A percentile compares a stretch with the other conserved stretches of the same genome.
These are phyloP conservation scores for Sanghuangporus baumii DNA, from an alignment of 1,284 basidiomycete genomes.

Conservation along the genomic window DNA sequence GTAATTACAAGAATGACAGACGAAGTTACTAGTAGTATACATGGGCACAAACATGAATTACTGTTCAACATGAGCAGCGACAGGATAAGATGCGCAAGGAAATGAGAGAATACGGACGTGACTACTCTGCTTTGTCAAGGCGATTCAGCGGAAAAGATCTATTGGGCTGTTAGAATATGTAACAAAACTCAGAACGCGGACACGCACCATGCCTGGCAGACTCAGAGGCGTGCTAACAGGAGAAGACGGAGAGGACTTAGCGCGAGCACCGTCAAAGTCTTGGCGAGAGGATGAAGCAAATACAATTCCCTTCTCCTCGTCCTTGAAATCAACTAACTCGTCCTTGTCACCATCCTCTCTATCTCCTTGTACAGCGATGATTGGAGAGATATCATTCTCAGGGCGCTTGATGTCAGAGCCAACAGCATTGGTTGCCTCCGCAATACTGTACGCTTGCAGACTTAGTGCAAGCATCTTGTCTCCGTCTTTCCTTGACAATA, in stretches of 20 bases:
- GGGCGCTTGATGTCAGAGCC: background rate
- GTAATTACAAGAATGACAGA: too few species aligned
- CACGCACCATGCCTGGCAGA: conserved; percentile 6
- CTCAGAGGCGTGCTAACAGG: conserved; percentile 16
- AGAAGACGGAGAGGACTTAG: conserved; percentile 16
- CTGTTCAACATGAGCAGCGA: too few species aligned
- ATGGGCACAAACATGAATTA: too few species aligned
- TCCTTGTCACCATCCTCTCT: background rate
- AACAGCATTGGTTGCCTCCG: background rate
- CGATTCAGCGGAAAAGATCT: background rate
- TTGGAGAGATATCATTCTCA: background rate
- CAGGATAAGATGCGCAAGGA: too few species aligned
- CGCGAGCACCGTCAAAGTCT: background rate
- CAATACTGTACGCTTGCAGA: conserved; percentile 5
- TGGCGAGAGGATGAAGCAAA: background rate
- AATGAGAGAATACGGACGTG: too few species aligned
- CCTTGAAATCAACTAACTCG: background rate
- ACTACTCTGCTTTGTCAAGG: background rate
- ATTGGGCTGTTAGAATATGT: background rate
- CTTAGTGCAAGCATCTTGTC: conserved; percentile 8
- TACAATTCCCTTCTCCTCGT: background rate
- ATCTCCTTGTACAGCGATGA: background rate
- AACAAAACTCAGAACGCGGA: background rate
- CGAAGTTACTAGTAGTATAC: too few species aligned
- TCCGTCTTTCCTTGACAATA: background rate